Evolutionary conservation across 2,329 filamentous ascomycete genomes (phyloP), one percentile per base, ranked within the genome.

Genomic region (Drechslera avenae): DNA sequence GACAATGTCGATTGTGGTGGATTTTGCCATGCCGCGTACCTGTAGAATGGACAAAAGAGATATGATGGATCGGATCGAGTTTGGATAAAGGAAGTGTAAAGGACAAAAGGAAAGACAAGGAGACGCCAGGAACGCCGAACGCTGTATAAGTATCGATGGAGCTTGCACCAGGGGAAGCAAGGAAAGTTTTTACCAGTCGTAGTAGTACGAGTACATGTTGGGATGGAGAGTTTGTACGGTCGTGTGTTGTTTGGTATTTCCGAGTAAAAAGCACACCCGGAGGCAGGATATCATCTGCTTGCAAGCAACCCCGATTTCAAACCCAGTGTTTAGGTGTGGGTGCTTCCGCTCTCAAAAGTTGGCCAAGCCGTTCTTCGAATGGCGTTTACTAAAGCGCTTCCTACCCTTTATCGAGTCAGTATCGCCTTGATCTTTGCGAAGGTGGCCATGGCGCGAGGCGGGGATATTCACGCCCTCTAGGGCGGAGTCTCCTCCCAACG

Each of bases 281-380:
- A 39, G 18, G 39, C 16, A 32, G 36, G 28, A 16, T 35, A 47
- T 30, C 26, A 28, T 28, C 26, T 28, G 21, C 21, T 28, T 28
- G 26, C 26, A 8, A 33, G 48, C 14, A 34, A 23, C 14, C 43
- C 23, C 36, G 18, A 14, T 32, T 46, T 21, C 32, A 23, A 19
- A 28, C 32, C 19, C 10, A 19, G 18, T 35, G 10, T 28, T 28
- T 28, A 12, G 2, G 26, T 28, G 26, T 13, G 26, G 10, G 26
- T 21, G 17, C 4, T 30, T 28, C 14, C 9, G n/a, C 21, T 30
- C 41, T 40, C 39, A 96, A 70, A 97, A 96, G 40, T 92, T 89
- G 21, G 91, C 91, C 40, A 96, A 82, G n/a, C 93, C 92, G 72
- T 91, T 96, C 76, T 95, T 96, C 13, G 90, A 95, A 75, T 96